phyloP scores from a whole-genome alignment of 23 red algal genomes.

The Gracilaria vermiculophylla region DNA sequence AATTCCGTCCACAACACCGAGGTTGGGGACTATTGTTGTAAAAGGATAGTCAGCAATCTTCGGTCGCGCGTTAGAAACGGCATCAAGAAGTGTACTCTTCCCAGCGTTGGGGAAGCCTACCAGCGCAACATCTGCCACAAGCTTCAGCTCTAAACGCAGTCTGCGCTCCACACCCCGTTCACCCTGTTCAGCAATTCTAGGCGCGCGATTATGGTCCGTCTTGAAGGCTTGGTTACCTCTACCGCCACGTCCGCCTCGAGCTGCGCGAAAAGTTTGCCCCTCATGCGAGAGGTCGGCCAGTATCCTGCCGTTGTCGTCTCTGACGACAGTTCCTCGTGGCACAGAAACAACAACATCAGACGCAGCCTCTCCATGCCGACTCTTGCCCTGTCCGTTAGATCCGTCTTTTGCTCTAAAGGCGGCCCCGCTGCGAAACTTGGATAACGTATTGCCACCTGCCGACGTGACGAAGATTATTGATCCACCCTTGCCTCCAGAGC shows the following conservation, averaged over 20 bases:
- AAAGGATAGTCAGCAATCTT: constrained; percentile 99
- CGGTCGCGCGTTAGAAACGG: constrained; percentile 70
- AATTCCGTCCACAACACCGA: constrained; percentile 74
- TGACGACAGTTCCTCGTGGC: constrained; percentile 84
- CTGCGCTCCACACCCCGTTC: constrained; percentile 66
- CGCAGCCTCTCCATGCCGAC: constrained; percentile 66
- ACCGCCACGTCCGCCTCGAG: constrained; percentile 82
- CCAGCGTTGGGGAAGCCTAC: constrained; percentile 95
- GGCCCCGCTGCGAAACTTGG: constrained; percentile 52
- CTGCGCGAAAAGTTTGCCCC: constrained; percentile 57
- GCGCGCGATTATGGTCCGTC: constrained; percentile 82
- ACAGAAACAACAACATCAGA: constrained; percentile 47
- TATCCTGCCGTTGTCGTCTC: constrained; percentile 46
- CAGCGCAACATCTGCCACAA: constrained; percentile 86
- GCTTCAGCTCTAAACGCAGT: constrained; percentile 87
- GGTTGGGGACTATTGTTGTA: constrained; percentile 93
- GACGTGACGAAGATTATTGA: constrained; percentile 74
- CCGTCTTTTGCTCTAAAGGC: constrained; percentile 76
- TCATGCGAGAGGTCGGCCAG: constrained; percentile 77
- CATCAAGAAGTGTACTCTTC: constrained; percentile 84
- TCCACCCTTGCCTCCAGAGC: constrained; percentile 81
- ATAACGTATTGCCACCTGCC: constrained; percentile 78
- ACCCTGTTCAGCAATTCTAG: constrained; percentile 77
- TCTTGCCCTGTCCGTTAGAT: constrained; percentile 68
- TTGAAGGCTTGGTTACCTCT: constrained; percentile 91